A percentile compares a stretch with the other conserved stretches of the same genome.
phyloP scores from a whole-genome alignment of 164 flowering plant genomes.

The Kalanchoe fedtschenkoi region DNA sequence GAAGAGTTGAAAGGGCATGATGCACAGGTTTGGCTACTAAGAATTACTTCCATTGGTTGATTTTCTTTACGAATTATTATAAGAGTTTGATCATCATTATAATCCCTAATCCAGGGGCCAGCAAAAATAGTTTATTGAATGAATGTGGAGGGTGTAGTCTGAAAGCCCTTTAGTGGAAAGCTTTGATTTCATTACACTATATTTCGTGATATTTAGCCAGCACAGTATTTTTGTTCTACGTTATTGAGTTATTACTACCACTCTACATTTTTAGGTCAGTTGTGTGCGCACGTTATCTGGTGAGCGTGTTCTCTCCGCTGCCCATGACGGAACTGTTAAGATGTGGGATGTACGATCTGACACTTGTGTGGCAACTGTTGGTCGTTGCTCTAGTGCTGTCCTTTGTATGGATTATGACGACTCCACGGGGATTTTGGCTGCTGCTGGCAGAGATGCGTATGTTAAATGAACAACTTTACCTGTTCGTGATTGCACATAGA shows the following conservation, averaged over 20 bases:
- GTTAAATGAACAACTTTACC: conserved; percentile 14
- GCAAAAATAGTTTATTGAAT: background rate
- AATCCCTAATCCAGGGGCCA: background rate
- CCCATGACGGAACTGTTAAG: conserved; percentile 95
- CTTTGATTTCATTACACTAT: background rate
- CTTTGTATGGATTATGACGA: conserved; percentile 97
- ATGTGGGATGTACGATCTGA: conserved; percentile 99
- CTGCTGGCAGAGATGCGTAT: conserved; percentile 93
- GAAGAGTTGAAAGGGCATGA: conserved; percentile 95
- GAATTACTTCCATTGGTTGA: background rate
- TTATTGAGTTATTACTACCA: background rate
- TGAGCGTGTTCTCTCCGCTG: conserved; percentile 90
- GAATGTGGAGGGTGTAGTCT: background rate
- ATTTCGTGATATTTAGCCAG: background rate
- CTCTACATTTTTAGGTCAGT: conserved; percentile 44
- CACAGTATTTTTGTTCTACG: background rate
- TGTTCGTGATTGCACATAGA: background rate
- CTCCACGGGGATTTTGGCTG: conserved; percentile 91
- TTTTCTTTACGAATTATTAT: background rate
- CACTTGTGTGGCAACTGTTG: conserved; percentile 95
- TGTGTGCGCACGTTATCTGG: conserved; percentile 89
- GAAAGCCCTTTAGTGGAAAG: background rate
- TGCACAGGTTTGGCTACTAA: conserved; percentile 50
- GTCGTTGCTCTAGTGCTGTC: conserved; percentile 89
- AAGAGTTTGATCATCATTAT: background rate